Conservation (phyloP, 1,284 basidiomycete genomes). For the Leccinum holopus region DNA sequence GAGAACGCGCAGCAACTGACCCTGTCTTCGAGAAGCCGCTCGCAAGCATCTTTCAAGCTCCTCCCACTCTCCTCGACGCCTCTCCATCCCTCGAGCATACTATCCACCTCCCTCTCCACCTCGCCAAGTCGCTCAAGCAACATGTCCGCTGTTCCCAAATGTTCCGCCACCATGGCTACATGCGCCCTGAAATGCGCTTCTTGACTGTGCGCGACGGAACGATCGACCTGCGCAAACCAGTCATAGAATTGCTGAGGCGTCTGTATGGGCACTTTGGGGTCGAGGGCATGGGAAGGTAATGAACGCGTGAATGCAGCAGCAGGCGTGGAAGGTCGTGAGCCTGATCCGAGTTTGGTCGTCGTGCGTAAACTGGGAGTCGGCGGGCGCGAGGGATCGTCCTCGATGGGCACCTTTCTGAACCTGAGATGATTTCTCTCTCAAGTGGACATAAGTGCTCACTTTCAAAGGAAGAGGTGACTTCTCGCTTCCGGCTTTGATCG, state of each 20-base stretch:
- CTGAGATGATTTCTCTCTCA: conserved; percentile 16
- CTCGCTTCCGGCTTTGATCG: conserved; percentile 64
- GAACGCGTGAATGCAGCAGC: conserved; percentile 26
- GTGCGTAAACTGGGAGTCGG: conserved; percentile 41
- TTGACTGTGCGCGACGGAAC: conserved; percentile 86
- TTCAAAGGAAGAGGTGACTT: conserved; percentile 66
- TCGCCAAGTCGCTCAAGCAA: conserved; percentile 69
- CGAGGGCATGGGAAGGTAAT: conserved; percentile 50
- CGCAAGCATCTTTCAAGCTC: conserved; percentile 87
- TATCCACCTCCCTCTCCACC: conserved; percentile 70
- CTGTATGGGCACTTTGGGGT: conserved; percentile 71
- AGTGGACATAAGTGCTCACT: conserved; percentile 45
- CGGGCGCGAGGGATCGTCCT: conserved; percentile 41
- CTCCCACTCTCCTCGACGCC: conserved; percentile 87
- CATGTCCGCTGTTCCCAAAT: conserved; percentile 73
- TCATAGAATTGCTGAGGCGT: conserved; percentile 94
- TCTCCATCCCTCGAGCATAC: conserved; percentile 80
- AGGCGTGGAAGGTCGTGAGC: conserved; percentile 39
- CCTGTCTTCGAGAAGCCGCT: conserved; percentile 82
- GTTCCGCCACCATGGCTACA: conserved; percentile 68
- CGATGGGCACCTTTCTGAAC: conserved; percentile 36
- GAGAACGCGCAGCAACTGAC: conserved; percentile 40
- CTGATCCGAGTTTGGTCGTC: conserved; percentile 33
- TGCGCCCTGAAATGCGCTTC: conserved; percentile 88
- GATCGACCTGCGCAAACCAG: conserved; percentile 86